Base-by-base conservation (phyloP, 169 alveolate genomes). In the Plasmodium knowlesi region DNA sequence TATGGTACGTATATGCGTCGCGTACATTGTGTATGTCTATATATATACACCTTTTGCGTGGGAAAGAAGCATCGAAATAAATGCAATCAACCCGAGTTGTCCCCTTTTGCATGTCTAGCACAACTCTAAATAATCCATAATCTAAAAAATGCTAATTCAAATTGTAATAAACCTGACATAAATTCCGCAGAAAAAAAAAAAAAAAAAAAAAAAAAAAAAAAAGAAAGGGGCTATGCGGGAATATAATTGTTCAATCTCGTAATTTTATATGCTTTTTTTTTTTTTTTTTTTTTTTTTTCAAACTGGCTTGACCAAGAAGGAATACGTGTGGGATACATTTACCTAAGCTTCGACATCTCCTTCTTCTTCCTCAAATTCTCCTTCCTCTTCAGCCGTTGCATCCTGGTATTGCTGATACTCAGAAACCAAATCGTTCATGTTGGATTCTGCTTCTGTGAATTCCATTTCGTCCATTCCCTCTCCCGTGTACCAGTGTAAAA, bases 381-480 rank as follows among this genome's bases (percentile, higher is more conserved):
- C 99, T 84, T 98, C 99, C 94, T 99, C 99, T 88, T 98, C 99
- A 82, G 98, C 98, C 92, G 99, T 98, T 81, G 99, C 99, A 84
- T 99, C 99, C 96, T 99, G 99, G 96, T 99, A 99, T 96, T 99
- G 99, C 97, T 99, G 99, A 97, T 99, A 99, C 96, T 98, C 99
- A 61, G 99, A 96, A 92, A 98, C 99, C 88, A 99, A 96, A 96
- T 99, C 99, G 97, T 98, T 98, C 99, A 98, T 97, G 98, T 99
- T 99, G 72, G 98, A 96, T 93, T 98, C 99, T 67, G 99, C 99
- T 95, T 99, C 99, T 37, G 99, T 98, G 98, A 99, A 99, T 94
- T 99, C 99, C 99, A 99, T 98, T 96, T 99, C 99, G 96, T 98
- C 99, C 99, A 99, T 99, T 73, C 99, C 99, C 96, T 98, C 99